phyloP scores from a whole-genome alignment of 352 stramenopile species.

The Pythium dissotocum region DNA sequence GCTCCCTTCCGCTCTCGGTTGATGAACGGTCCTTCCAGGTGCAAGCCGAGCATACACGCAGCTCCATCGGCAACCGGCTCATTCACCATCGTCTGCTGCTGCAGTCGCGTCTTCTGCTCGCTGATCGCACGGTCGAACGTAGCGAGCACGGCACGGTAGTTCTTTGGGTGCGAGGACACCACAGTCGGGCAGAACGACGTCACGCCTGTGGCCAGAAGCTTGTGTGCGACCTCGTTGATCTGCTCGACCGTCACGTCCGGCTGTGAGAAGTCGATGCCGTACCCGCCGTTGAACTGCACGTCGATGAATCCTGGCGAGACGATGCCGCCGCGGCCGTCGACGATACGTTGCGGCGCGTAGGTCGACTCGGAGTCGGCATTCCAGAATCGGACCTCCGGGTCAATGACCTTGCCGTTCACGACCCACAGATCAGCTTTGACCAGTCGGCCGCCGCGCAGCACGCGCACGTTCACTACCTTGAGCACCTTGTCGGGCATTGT shows the following conservation, averaged over 20 bases:
- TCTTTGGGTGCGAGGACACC: constrained; percentile 36
- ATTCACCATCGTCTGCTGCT: no score
- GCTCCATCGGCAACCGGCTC: no score
- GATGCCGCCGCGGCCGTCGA: constrained; percentile 77
- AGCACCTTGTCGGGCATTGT: constrained; percentile 18
- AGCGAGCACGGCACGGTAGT: no score
- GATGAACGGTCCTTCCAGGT: no score
- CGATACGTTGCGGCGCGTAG: constrained; percentile 40
- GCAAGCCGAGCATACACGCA: no score
- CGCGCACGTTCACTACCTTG: constrained; percentile 63
- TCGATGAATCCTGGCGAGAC: constrained; percentile 88
- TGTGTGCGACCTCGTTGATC: constrained; percentile 49
- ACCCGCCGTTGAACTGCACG: constrained; percentile 89
- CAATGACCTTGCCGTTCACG: constrained; percentile 49
- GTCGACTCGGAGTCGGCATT: constrained; percentile 23
- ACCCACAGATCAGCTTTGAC: constrained; percentile 47
- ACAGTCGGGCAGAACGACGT: constrained; percentile 90
- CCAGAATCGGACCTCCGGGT: constrained; percentile 64
- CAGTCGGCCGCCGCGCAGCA: constrained; percentile 52
- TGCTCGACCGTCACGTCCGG: constrained; percentile 34
- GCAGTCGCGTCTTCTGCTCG: no score
- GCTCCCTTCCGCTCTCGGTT: no score
- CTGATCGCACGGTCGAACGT: no score
- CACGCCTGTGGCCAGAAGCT: constrained; percentile 64
- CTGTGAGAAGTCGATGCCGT: constrained; percentile 85